Evolutionary conservation across 768 basidiomycete species (phyloP).

Genomic region (Rickenella mellea): DNA sequence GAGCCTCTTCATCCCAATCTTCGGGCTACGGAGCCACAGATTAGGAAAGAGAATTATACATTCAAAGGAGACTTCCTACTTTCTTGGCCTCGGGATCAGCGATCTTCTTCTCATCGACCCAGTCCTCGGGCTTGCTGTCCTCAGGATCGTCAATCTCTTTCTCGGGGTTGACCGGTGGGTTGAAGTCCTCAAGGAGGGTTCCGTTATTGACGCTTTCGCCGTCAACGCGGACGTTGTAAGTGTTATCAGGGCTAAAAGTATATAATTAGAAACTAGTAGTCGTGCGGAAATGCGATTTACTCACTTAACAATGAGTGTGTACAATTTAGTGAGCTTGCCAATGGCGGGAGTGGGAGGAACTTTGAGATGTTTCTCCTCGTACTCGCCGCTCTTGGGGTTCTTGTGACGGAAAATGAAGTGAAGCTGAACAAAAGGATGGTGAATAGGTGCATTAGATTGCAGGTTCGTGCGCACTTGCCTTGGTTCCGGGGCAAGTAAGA

Average conservation of each 20-base stretch:
- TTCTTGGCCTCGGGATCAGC: constrained; percentile 77
- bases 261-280: constrained; percentile 1
- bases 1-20: constrained; percentile 98
- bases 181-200: constrained; percentile 86
- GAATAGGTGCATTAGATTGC: constrained; percentile 1
- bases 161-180: constrained; percentile 85
- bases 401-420: constrained; percentile 99
- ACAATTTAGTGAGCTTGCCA: constrained; percentile 86
- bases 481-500: constrained; percentile 84
- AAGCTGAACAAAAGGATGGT: constrained; percentile 36
- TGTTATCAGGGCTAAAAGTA: constrained; percentile 72
- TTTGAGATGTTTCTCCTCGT: constrained; percentile 94
- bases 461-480: constrained; percentile 37
- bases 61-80: constrained; percentile 26
- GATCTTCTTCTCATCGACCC: constrained; percentile 89
- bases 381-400: constrained; percentile 85
- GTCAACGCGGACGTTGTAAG: constrained; percentile 87
- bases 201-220: constrained; percentile 75
- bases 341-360: constrained; percentile 76
- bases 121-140: constrained; percentile 83
- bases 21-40: constrained; percentile 44
- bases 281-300: constrained; percentile 15
- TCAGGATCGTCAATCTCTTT: constrained; percentile 89
- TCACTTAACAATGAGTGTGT: constrained; percentile 88
- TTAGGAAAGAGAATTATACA: neutral